Conservation (phyloP, 345 rosid genomes). For the Syzygium oleosum region DNA sequence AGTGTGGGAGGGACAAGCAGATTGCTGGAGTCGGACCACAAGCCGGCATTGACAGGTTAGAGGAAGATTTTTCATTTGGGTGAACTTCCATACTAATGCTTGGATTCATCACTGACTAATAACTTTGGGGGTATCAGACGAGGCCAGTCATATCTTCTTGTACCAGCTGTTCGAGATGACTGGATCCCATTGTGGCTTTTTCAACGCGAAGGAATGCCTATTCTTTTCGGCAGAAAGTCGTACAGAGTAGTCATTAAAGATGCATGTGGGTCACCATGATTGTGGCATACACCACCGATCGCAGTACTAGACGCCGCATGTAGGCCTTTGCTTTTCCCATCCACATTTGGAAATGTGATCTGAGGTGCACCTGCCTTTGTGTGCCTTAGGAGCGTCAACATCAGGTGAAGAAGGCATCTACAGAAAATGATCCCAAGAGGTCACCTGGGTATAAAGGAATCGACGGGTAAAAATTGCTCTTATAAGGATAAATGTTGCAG, state of each 20-base stretch:
- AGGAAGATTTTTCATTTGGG: background rate
- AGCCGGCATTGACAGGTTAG: constrained; percentile 19
- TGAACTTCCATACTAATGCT: background rate
- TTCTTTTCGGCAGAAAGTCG: background rate
- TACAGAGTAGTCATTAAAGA: background rate
- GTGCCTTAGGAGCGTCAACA: background rate
- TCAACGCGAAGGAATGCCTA: background rate
- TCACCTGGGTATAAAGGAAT: background rate
- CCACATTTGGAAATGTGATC: background rate
- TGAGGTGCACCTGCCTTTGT: background rate
- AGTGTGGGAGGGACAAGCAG: constrained; percentile 10
- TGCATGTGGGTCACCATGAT: background rate
- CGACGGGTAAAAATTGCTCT: background rate
- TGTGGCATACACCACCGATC: background rate
- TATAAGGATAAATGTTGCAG: background rate
- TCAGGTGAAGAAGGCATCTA: background rate
- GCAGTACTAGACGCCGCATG: background rate
- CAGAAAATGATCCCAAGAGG: background rate
- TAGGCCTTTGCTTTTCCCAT: background rate
- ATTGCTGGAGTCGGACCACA: constrained; percentile 1
- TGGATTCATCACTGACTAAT: background rate
- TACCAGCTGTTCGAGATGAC: background rate
- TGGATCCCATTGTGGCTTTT: background rate
- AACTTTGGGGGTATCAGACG: background rate
- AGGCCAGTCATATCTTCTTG: background rate